These are phyloP conservation scores for Naganishia antarctica DNA, from an alignment of 768 basidiomycete genomes.

Conservation along the genomic window DNA sequence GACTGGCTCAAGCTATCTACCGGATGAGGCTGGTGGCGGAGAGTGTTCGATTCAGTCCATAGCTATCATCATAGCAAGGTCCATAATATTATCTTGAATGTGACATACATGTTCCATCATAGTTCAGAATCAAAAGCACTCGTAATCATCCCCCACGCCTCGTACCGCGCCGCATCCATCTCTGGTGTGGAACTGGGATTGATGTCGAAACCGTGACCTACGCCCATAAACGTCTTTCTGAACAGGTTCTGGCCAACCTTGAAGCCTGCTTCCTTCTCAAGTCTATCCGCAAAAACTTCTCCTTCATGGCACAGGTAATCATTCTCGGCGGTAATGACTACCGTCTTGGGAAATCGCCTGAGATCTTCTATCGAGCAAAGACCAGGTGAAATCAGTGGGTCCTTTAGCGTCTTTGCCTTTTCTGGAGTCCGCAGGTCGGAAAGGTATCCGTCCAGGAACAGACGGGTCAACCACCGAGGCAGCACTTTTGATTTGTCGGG, in stretches of 20 bases:
- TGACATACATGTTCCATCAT: background rate
- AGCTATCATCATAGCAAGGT: too few relatives aligned
- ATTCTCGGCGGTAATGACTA: constrained; percentile 26
- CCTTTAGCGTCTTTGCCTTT: constrained; percentile 17
- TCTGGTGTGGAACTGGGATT: constrained; percentile 12
- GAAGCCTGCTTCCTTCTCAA: constrained; percentile 26
- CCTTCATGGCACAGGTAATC: constrained; percentile 27
- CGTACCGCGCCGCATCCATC: constrained; percentile 23
- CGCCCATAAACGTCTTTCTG: constrained; percentile 20
- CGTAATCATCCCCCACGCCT: constrained; percentile 27
- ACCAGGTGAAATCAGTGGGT: constrained; percentile 24
- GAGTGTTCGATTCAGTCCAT: too few relatives aligned
- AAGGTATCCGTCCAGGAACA: constrained; percentile 28
- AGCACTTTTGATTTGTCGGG: constrained; percentile 23
- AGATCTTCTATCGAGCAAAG: constrained; percentile 23
- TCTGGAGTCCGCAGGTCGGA: constrained; percentile 17
- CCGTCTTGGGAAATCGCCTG: constrained; percentile 19
- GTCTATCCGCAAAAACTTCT: constrained; percentile 27
- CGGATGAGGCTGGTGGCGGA: too few relatives aligned
- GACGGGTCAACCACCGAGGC: constrained; percentile 25
- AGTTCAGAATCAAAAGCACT: constrained; percentile 22
- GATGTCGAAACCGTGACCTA: constrained; percentile 28
- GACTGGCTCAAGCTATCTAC: background rate
- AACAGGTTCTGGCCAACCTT: constrained; percentile 11
- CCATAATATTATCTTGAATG: too few relatives aligned